Evolutionary conservation across 768 basidiomycete genomes (phyloP).

Genomic region (Lepiota brunneoincarnata): DNA sequence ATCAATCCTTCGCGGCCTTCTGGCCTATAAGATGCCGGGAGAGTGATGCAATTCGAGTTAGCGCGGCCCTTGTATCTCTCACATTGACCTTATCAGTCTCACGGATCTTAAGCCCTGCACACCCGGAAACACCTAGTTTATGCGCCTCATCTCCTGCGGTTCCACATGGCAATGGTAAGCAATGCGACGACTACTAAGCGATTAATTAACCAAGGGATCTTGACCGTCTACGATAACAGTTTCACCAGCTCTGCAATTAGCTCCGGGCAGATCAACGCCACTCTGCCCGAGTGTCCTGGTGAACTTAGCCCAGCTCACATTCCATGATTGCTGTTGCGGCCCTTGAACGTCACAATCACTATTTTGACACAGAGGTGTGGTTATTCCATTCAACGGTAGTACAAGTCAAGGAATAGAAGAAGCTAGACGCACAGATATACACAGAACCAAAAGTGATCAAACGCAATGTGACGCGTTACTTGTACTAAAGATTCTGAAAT

Average conservation of each 20-base stretch:
- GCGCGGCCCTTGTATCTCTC: conserved; percentile 70
- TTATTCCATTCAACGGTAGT: too few relatives aligned
- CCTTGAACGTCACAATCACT: conserved; percentile 65
- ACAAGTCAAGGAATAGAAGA: too few relatives aligned
- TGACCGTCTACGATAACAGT: conserved; percentile 83
- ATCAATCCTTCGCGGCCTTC: conserved; percentile 59
- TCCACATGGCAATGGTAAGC: conserved; percentile 83
- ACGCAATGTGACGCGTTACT: too few relatives aligned
- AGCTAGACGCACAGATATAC: too few relatives aligned
- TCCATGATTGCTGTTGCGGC: conserved; percentile 74
- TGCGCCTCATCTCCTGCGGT: conserved; percentile 73
- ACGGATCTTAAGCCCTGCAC: conserved; percentile 61
- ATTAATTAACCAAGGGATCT: conserved; percentile 78
- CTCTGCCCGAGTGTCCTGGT: conserved; percentile 65
- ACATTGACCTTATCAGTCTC: conserved; percentile 66
- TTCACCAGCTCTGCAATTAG: conserved; percentile 75
- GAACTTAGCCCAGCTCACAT: conserved; percentile 77
- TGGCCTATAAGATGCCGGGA: conserved; percentile 86
- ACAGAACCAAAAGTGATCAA: too few relatives aligned
- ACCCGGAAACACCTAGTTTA: conserved; percentile 67
- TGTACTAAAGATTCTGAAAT: too few relatives aligned
- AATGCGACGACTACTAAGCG: conserved; percentile 78
- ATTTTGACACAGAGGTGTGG: conserved; percentile 83
- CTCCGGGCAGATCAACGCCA: conserved; percentile 66
- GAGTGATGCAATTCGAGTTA: conserved; percentile 71